Base-by-base conservation (phyloP, 352 stramenopile species). In the Globisporangium echinulatum region DNA sequence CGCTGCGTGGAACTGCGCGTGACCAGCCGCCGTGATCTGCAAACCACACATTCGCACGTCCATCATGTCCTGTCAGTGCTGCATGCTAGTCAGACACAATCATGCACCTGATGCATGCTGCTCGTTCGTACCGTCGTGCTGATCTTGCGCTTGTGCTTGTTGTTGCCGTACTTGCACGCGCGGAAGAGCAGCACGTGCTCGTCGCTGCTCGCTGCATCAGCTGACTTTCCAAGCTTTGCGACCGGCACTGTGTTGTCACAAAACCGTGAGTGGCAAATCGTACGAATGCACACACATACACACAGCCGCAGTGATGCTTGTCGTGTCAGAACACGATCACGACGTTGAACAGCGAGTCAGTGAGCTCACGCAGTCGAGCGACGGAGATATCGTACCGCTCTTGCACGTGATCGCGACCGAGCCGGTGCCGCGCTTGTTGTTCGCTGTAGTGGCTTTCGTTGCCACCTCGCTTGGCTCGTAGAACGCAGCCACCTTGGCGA, bases 81-180 rank as follows among this genome's bases (percentile, higher is more conserved):
- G 25, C 25, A 33, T 33, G 25, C 25, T 33, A 33, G 25, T 33
- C 2, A 33, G 25, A 33, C 25, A 33, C 25, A 33, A 33, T 33
- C 25, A 33, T 3, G 25, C 25, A 33, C 25, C 25, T 33, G 25
- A 33, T 33, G 1, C 25, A 33, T 1, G 25, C 25, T 3, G 25
- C 25, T 33, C 25, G 25, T 33, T 33, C 68, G 40, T 68, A 90
- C 84, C 65, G 81, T 71, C 8, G 84, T 84, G 65, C 82, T 90
- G 68, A 82, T 85, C 69, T 94, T 94, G 64, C 74, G 78, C 79
- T 94, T 94, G 77, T 92, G 82, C 68, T 85, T 85, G 67, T 94
- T 94, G 73, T 94, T 94, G 61, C 84, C 84, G 59, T 92, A 91
- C 49, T 90, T 86, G 55, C 67, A 78, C 10, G 72, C 80, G 53